Evolutionary conservation across 352 stramenopile species (phyloP).

Genomic region (Albugo candida): DNA sequence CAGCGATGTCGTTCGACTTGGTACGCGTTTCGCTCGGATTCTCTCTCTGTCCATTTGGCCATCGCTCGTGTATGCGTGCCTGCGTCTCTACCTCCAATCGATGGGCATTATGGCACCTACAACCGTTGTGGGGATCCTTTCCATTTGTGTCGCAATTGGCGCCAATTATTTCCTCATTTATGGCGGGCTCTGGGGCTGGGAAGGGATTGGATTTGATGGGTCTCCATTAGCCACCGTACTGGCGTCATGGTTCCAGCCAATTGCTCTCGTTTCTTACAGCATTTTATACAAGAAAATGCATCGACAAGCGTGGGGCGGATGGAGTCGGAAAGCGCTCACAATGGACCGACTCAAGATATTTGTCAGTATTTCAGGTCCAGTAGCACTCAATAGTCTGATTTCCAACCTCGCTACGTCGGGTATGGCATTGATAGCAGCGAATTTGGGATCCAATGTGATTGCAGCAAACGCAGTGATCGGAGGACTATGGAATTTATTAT

Average conservation of each 20-base stretch:
- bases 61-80: constrained; percentile 42
- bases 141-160: constrained; percentile 35
- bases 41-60: constrained; percentile 42
- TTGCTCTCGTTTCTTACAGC: constrained; percentile 41
- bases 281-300: constrained; percentile 71
- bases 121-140: constrained; percentile 55
- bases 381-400: constrained; percentile 59
- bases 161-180: constrained; percentile 73
- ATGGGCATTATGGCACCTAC: constrained; percentile 64
- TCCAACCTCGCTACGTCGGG: constrained; percentile 71
- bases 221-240: constrained; percentile 50
- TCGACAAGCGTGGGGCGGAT: constrained; percentile 60
- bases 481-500: constrained; percentile 68
- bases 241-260: constrained; percentile 48
- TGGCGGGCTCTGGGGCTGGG: constrained; percentile 8
- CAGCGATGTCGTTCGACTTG: constrained; percentile 28
- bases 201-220: constrained; percentile 46
- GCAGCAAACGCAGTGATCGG: constrained; percentile 69
- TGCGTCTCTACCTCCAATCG: constrained; percentile 62
- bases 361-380: constrained; percentile 34
- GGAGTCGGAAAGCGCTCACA: constrained; percentile 26
- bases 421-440: constrained; percentile 45
- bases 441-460: constrained; percentile 33
- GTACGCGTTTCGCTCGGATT: constrained; percentile 35
- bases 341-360: constrained; percentile 49